Base-by-base conservation (phyloP, 1,284 basidiomycete genomes). In the Heterobasidion occidentale region DNA sequence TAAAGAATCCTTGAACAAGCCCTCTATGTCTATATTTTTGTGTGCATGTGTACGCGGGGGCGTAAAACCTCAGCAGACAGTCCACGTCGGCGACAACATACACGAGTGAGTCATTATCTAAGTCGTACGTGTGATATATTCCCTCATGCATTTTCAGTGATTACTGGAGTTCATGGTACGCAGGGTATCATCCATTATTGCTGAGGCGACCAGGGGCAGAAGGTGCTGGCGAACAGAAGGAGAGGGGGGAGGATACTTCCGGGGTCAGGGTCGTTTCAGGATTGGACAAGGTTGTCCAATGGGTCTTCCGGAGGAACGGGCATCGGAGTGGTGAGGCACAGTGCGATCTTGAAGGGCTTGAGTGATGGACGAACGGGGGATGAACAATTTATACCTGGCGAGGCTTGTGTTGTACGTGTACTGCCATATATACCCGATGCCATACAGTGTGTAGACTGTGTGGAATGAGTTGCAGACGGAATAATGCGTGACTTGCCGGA, bases 31-130 rank as follows among this genome's bases (percentile, higher is more conserved):
- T 49, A 82, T 91, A 47, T 91, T 86, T 68, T 62, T 68, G 34
- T 71, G 74, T 2, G 75, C 79, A 0, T 71, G 67, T 55, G 50
- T 60, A 46, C 59, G 63, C 38, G 60, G 62, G 12, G 58, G 68
- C 35, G 58, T 79, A 14, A 59, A 60, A 27, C 68, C 71, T 0
- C 62, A 68, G 9, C 75, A 86, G 62, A 77, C 76, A 36, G 63
- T 89, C 35, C 88, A 90, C 62, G 77, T 90, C 51, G 88, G 88
- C 3, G 88, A 91, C 65, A 87, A 90, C 61, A 65, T 88, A 42
- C 65, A 74, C 49, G 77, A 77, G 88, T 88, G 61, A 61, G 79
- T 61, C 17, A 34, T 14, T 8, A 38, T 47, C 36, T 53, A 20
- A 17, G 46, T 47, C n/a, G 12, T 9, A 50, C 52, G 36, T 48